Evolutionary conservation across 495 filamentous ascomycete genomes (phyloP).

Genomic region (Penicillium bialowiezense): DNA sequence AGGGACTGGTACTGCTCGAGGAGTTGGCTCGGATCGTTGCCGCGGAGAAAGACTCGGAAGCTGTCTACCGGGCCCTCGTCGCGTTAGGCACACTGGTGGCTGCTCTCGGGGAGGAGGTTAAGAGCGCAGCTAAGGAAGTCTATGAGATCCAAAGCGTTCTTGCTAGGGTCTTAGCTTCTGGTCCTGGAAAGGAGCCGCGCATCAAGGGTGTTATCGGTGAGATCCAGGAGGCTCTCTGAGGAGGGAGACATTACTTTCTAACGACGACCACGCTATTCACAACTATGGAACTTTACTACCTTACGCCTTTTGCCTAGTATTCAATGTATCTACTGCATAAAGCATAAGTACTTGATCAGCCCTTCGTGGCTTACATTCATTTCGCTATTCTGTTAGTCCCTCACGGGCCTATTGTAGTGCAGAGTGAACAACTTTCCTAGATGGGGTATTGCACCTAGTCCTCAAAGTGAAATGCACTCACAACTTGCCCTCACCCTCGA

Average conservation of each 20-base stretch:
- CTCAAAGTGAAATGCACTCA: conserved; percentile 18
- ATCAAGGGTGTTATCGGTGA: conserved; percentile 48
- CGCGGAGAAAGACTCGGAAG: conserved; percentile 72
- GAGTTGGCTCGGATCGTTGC: conserved; percentile 60
- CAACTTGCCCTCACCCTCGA: conserved; percentile 55
- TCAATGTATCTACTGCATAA: background rate
- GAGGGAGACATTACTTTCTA: conserved; percentile 15
- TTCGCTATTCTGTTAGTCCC: too few species aligned
- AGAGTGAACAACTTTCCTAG: too few species aligned
- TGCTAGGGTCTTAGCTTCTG: conserved; percentile 29
- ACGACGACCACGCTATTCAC: conserved; percentile 21
- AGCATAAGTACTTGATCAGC: background rate
- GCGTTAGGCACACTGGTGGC: conserved; percentile 70
- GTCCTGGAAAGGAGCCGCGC: conserved; percentile 47
- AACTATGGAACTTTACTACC: background rate
- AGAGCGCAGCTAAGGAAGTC: conserved; percentile 48
- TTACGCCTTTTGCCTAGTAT: background rate
- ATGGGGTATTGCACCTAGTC: too few species aligned
- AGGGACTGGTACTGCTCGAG: conserved; percentile 58
- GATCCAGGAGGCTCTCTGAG: conserved; percentile 35
- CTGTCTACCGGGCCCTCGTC: conserved; percentile 77
- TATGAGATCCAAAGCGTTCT: conserved; percentile 42
- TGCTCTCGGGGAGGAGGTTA: conserved; percentile 43
- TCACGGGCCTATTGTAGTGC: too few species aligned
- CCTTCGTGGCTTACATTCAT: background rate